Conservation (phyloP, 176 grass and related monocot species). For the Carex cristatella region DNA sequence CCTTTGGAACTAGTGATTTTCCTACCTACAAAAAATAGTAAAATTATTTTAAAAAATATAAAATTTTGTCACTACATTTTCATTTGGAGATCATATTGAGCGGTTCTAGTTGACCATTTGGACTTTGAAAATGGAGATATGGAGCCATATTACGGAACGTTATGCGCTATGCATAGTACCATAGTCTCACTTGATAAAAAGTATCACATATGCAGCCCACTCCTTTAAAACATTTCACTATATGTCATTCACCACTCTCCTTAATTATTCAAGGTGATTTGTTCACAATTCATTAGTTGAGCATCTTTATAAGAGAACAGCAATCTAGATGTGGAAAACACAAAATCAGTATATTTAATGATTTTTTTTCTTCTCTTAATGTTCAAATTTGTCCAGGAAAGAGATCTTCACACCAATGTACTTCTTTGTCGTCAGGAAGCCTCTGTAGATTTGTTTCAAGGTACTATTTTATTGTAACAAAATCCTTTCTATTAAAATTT, state of each 20-base stretch:
- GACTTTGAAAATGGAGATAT: too few relatives aligned
- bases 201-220: not conserved
- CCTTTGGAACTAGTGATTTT: too few relatives aligned
- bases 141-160: too few relatives aligned
- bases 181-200: not conserved
- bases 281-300: not conserved
- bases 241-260: not conserved
- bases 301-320: not conserved
- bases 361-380: not conserved
- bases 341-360: not conserved
- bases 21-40: too few relatives aligned
- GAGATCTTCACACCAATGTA: constrained; percentile 92
- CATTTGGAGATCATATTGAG: too few relatives aligned
- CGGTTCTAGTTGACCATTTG: too few relatives aligned
- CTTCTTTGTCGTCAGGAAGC: constrained; percentile 81
- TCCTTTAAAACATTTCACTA: not conserved
- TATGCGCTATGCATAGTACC: too few relatives aligned
- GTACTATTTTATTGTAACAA: not conserved
- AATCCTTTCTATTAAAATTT: not conserved
- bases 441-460: constrained; percentile 30
- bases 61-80: too few relatives aligned
- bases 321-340: not conserved
- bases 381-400: constrained; percentile 55
- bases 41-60: too few relatives aligned
- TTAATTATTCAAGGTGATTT: not conserved